These are phyloP conservation scores for Staphylotrichum longicolle DNA, from an alignment of 495 filamentous ascomycete genomes.

Conservation along the genomic window DNA sequence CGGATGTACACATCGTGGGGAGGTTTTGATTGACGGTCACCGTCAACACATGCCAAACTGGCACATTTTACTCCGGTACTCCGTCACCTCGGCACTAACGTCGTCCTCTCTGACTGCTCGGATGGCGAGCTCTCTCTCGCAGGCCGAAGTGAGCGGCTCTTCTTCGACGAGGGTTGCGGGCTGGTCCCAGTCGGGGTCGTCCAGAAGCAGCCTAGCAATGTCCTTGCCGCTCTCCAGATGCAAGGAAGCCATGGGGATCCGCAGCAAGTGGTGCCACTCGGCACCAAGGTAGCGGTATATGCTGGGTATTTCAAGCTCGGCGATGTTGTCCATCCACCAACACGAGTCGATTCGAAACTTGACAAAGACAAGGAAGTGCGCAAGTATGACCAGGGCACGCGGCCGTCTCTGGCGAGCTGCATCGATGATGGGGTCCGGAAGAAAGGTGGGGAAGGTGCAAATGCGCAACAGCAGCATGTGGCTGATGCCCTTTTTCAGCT, in stretches of 20 bases:
- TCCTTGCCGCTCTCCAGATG: slow-evolving; percentile 21
- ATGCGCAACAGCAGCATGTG: slow-evolving; percentile 40
- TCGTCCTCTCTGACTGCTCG: slow-evolving; percentile 17
- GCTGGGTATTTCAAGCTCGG: slow-evolving; percentile 38
- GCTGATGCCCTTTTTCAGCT: slow-evolving; percentile 39
- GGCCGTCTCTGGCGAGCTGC: slow-evolving; percentile 51
- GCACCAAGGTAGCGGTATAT: slow-evolving; percentile 39
- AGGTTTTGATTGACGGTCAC: no score
- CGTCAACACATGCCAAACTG: neutral
- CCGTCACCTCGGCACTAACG: neutral
- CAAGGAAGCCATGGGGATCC: slow-evolving; percentile 37
- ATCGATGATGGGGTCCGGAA: slow-evolving; percentile 51
- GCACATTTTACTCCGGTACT: neutral
- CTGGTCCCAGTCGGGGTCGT: slow-evolving; percentile 38
- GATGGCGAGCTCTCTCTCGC: slow-evolving; percentile 16
- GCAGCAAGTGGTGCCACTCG: slow-evolving; percentile 37
- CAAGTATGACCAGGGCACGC: slow-evolving; percentile 53
- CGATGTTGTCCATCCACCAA: slow-evolving; percentile 50
- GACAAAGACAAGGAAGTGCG: slow-evolving; percentile 46
- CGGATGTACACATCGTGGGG: no score
- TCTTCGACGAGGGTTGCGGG: slow-evolving; percentile 21
- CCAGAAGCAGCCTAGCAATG: slow-evolving; percentile 37
- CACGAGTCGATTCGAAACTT: slow-evolving; percentile 32
- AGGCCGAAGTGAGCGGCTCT: slow-evolving; percentile 11
- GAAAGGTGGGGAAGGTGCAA: slow-evolving; percentile 45